phyloP scores from a whole-genome alignment of 345 rosid species.

The Garcia nutans region DNA sequence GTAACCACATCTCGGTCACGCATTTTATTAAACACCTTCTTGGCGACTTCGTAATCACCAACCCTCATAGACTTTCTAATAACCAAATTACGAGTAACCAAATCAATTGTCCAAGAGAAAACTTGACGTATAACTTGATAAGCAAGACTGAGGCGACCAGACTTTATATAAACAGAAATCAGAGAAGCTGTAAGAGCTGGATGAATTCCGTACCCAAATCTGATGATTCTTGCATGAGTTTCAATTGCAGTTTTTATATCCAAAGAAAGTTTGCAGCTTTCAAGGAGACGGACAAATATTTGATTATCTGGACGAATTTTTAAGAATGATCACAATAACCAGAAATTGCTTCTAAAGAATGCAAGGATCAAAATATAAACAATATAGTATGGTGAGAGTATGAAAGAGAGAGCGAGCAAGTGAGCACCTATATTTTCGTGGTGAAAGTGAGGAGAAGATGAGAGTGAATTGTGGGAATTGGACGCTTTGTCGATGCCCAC shows the following conservation, averaged over 20 bases:
- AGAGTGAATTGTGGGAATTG: neutral
- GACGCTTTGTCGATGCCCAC: neutral
- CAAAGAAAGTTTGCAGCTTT: constrained; percentile 43
- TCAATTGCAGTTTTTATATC: constrained; percentile 41
- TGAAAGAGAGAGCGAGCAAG: neutral
- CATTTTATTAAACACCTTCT: constrained; percentile 50
- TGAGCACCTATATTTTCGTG: neutral
- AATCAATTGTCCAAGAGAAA: constrained; percentile 28
- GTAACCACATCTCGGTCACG: constrained; percentile 52
- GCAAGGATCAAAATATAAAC: neutral
- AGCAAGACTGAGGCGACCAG: constrained; percentile 37
- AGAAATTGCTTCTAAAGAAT: neutral
- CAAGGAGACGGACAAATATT: constrained; percentile 39
- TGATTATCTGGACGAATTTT: constrained; percentile 37
- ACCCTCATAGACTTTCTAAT: constrained; percentile 47
- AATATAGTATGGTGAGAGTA: neutral
- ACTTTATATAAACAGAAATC: constrained; percentile 49
- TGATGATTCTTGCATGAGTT: constrained; percentile 54
- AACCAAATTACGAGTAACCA: constrained; percentile 45
- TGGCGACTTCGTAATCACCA: constrained; percentile 56
- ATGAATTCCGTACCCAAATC: constrained; percentile 53
- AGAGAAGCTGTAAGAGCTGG: constrained; percentile 54
- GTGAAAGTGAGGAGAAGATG: neutral
- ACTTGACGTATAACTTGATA: constrained; percentile 42
- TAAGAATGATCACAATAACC: neutral